Conservation (phyloP, 2,329 filamentous ascomycete genomes). For the Aureobasidium mangrovei region DNA sequence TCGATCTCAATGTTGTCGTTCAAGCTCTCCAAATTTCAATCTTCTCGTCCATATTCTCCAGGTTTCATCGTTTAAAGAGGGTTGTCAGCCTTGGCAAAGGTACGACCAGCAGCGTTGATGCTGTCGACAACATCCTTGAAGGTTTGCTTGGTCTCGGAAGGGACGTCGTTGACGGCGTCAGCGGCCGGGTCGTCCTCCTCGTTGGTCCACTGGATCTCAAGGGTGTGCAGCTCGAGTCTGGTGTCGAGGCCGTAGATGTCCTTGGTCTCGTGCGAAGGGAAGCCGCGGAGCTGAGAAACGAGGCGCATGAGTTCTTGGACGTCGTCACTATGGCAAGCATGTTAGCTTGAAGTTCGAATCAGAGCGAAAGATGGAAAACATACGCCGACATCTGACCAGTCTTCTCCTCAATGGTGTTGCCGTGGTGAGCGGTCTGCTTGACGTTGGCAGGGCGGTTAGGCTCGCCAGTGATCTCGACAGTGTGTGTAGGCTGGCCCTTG, state of each 20-base stretch:
- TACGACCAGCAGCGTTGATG: slow-evolving; percentile 33
- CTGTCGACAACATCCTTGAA: slow-evolving; percentile 36
- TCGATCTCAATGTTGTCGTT: too few relatives aligned
- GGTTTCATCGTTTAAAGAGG: slow-evolving; percentile 5
- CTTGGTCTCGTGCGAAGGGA: slow-evolving; percentile 30
- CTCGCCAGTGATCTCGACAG: slow-evolving; percentile 34
- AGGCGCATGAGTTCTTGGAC: slow-evolving; percentile 33
- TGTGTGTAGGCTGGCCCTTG: slow-evolving; percentile 25
- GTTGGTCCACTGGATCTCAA: slow-evolving; percentile 36
- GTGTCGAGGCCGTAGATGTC: slow-evolving; percentile 33
- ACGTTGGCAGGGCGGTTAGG: slow-evolving; percentile 32
- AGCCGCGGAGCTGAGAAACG: slow-evolving; percentile 31
- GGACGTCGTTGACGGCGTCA: slow-evolving; percentile 26
- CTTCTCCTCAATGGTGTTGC: slow-evolving; percentile 30
- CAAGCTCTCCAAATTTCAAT: too few relatives aligned
- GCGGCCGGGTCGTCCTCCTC: slow-evolving; percentile 30
- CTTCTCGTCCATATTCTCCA: too few relatives aligned
- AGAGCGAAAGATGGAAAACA: slow-evolving; percentile 3
- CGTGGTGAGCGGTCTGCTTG: slow-evolving; percentile 25
- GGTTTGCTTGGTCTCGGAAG: slow-evolving; percentile 34
- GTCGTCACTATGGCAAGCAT: slow-evolving; percentile 28
- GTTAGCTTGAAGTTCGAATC: neutral
- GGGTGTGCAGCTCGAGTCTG: slow-evolving; percentile 34
- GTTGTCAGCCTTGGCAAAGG: slow-evolving; percentile 34
- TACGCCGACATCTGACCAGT: slow-evolving; percentile 30